phyloP scores from a whole-genome alignment of 192 early-diverging fungal species.

The Podila clonocystis region DNA sequence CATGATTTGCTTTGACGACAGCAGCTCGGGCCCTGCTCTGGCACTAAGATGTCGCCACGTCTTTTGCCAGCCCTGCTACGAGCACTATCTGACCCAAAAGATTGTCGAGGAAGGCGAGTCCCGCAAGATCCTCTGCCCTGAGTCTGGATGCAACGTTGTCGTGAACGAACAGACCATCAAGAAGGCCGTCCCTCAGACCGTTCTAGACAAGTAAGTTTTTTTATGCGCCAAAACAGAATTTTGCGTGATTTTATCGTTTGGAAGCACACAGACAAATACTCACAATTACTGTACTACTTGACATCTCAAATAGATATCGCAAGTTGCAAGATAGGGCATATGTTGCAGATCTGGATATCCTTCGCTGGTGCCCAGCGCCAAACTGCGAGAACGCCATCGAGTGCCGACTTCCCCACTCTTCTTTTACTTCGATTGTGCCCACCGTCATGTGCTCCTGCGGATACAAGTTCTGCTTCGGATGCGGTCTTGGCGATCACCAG shows the following conservation, averaged over 20 bases:
- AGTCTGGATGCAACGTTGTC: constrained; percentile 77
- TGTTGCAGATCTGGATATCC: constrained; percentile 86
- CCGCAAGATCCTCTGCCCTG: constrained; percentile 87
- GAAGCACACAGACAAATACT: background rate
- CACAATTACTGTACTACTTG: background rate
- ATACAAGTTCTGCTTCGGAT: constrained; percentile 92
- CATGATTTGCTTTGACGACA: constrained; percentile 91
- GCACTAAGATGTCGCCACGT: constrained; percentile 89
- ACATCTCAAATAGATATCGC: constrained; percentile 67
- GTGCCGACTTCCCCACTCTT: constrained; percentile 79
- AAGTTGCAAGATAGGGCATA: constrained; percentile 86
- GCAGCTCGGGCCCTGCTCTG: constrained; percentile 65
- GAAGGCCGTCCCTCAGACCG: constrained; percentile 65
- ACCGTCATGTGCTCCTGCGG: constrained; percentile 88
- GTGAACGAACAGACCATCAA: constrained; percentile 88
- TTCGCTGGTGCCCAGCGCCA: constrained; percentile 96
- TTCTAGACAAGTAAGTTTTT: constrained; percentile 68
- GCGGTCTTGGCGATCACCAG: constrained; percentile 84
- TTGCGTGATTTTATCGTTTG: too few species aligned
- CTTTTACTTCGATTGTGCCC: constrained; percentile 79
- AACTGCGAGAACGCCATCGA: constrained; percentile 96
- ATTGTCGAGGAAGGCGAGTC: constrained; percentile 90
- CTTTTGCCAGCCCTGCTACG: constrained; percentile 91
- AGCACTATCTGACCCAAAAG: constrained; percentile 85
- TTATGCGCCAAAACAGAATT: background rate